Conservation (phyloP, 225 moss, liverwort and hornwort species). For the Marchantia paleacea region DNA sequence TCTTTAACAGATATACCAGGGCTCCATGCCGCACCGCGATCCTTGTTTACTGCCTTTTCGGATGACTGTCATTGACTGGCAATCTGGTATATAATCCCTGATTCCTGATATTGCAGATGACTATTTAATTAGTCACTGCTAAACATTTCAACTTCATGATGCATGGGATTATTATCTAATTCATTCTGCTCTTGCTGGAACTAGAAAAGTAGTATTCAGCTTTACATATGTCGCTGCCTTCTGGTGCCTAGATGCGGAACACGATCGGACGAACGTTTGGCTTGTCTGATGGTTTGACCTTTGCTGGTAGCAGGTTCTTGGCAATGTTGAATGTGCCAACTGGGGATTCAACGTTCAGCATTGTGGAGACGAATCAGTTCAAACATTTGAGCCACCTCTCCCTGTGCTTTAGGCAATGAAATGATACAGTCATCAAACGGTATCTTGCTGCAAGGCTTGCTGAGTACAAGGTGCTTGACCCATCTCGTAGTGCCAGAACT, state of each 20-base stretch:
- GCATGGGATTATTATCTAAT: too few relatives aligned
- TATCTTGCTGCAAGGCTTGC: constrained; percentile 85
- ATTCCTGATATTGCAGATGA: background rate
- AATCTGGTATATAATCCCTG: background rate
- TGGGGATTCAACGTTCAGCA: constrained; percentile 82
- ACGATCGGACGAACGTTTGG: background rate
- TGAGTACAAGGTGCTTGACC: constrained; percentile 70
- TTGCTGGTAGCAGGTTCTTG: constrained; percentile 63
- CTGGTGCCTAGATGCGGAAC: background rate
- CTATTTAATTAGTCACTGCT: background rate
- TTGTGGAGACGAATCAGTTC: constrained; percentile 97
- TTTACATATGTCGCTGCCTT: too few relatives aligned
- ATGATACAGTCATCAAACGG: constrained; percentile 81
- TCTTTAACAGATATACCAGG: too few relatives aligned
- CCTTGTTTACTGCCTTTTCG: background rate
- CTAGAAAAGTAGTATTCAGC: background rate
- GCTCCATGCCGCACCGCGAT: background rate
- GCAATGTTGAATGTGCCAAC: constrained; percentile 76
- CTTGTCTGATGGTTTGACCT: background rate
- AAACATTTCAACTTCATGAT: background rate
- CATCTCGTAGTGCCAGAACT: too few relatives aligned
- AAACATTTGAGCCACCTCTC: constrained; percentile 96
- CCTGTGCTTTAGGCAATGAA: constrained; percentile 90
- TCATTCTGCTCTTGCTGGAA: background rate
- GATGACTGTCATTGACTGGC: too few relatives aligned